A percentile compares a stretch with the other conserved stretches of the same genome.
phyloP scores from a whole-genome alignment of 2,329 filamentous ascomycete species.

The Penicillium sp. region DNA sequence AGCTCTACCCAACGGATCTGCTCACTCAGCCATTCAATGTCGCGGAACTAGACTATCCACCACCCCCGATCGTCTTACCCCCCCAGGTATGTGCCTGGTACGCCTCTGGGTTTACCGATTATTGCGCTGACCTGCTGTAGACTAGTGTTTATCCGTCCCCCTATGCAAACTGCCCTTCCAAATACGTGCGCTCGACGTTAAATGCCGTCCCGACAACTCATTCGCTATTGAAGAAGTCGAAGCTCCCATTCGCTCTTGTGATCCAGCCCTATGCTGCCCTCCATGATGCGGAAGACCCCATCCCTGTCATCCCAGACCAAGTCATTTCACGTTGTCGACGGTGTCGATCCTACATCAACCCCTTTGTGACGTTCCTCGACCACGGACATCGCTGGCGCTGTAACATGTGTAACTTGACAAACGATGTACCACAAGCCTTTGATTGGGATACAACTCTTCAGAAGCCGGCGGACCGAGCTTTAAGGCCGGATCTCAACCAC shows the following conservation, averaged over 20 bases:
- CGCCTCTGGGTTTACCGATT: not conserved
- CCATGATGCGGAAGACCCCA: constrained; percentile 87
- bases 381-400: constrained; percentile 98
- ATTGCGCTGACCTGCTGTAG: constrained; percentile 58
- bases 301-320: constrained; percentile 94
- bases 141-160: constrained; percentile 90
- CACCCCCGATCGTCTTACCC: constrained; percentile 87
- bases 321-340: constrained; percentile 95
- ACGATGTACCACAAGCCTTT: constrained; percentile 98
- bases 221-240: constrained; percentile 94
- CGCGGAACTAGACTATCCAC: constrained; percentile 86
- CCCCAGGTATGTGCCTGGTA: constrained; percentile 73
- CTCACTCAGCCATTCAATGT: constrained; percentile 94
- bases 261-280: constrained; percentile 95
- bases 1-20: constrained; percentile 89
- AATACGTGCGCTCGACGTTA: constrained; percentile 93
- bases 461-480: constrained; percentile 89
- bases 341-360: constrained; percentile 97
- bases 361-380: constrained; percentile 94
- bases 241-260: constrained; percentile 90
- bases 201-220: constrained; percentile 93
- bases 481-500: constrained; percentile 90
- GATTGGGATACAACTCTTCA: constrained; percentile 96
- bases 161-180: constrained; percentile 86
- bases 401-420: constrained; percentile 99